Conservation (phyloP, 179 eudicot genomes). For the Camellia oleifera region DNA sequence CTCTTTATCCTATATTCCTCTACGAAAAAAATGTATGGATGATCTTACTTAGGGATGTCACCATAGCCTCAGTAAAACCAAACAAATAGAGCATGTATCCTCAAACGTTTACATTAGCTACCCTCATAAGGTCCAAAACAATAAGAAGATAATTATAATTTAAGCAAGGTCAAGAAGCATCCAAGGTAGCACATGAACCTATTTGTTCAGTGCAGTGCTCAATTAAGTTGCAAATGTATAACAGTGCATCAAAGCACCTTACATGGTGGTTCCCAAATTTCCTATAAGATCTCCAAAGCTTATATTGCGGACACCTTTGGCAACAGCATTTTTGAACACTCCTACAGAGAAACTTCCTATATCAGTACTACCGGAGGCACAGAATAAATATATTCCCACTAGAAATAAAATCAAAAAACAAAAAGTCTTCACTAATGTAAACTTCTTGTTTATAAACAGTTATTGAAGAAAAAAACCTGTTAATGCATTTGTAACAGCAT, state of each 20-base stretch:
- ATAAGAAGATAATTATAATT: background rate
- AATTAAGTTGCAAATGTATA: background rate
- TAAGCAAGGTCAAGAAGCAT: background rate
- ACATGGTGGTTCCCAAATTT: conserved; percentile 87
- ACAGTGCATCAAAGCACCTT: conserved; percentile 20
- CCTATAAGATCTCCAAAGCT: conserved; percentile 95
- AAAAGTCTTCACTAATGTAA: background rate
- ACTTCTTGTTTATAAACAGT: background rate
- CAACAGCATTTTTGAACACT: conserved; percentile 77
- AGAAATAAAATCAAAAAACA: background rate
- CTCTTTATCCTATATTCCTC: background rate
- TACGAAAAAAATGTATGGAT: background rate
- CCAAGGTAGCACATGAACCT: background rate
- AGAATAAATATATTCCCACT: conserved; percentile 3
- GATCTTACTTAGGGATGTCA: background rate
- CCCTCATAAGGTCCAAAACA: background rate
- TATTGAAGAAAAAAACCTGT: conserved; percentile 51
- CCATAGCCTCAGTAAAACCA: conserved; percentile 2
- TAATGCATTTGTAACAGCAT: conserved; percentile 80
- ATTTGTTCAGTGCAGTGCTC: background rate
- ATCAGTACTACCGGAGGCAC: conserved; percentile 16
- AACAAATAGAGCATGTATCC: background rate
- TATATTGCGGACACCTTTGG: conserved; percentile 74
- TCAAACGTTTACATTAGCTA: background rate
- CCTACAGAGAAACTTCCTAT: conserved; percentile 38